Evolutionary conservation across 2,329 filamentous ascomycete genomes (phyloP), one percentile per base, ranked within the genome.

Genomic region (Amphichorda felina): DNA sequence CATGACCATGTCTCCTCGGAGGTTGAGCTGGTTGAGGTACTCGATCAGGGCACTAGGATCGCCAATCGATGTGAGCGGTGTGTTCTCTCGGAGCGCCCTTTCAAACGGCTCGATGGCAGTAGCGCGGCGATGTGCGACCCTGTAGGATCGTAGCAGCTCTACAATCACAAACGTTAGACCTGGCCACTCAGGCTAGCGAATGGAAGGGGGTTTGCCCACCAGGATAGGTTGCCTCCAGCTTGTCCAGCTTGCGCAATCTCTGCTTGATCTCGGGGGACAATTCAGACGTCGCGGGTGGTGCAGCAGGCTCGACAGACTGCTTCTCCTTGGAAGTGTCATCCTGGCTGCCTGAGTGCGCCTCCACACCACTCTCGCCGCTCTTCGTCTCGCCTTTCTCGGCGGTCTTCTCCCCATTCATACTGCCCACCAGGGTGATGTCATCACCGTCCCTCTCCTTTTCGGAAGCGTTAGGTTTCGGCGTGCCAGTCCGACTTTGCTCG

Each of bases 61-160:
- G 45, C 68, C 71, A 47, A 98, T 94, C 13, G 86, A 89, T 4
- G 84, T 83, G 25, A 96, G 64, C 3, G 91, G 89, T 0, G 91
- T 98, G 48, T 94, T 84, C 53, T 98, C 91, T 47, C 86, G 84
- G 7, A 98, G 68, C 1, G 82, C 79, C 37, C 84, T 80, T 60
- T 98, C 91, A 54, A 98, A 98, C 0, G 86, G 82, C 51, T 96
- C 91, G 49, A 96, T 93, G 3, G 82, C 76, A 10, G 82, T 76
- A 29, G 88, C 85, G 35, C 87, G 79, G 38, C 83, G 76, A 61
- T 98, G 89, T 14, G 91, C 91, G 44, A 88, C 79, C 41, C 87
- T 77, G 59, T 98, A 98, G 8, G 89, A 94, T 38, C 86, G 81
- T 34, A 96, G 67, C 1, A 98, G 68, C 50, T 96, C 89, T 86